Conservation (phyloP, 2,329 filamentous ascomycete genomes). For the Trichoderma gracile region DNA sequence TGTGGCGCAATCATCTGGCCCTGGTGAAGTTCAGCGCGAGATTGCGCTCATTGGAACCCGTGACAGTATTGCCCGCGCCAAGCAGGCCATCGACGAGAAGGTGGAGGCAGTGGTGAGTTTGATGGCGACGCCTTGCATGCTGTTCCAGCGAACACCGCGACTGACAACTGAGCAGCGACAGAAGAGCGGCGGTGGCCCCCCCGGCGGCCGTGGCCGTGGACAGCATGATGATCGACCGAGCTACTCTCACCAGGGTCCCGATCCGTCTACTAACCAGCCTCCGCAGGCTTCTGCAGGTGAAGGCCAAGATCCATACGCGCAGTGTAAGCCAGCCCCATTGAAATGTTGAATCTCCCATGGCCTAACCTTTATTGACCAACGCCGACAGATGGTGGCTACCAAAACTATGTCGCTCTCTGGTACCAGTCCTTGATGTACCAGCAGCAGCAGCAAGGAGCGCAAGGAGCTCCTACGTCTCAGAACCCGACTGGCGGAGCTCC, state of each 20-base stretch:
- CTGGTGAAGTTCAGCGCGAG: constrained; percentile 77
- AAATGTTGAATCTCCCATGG: neutral
- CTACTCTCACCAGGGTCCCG: constrained; percentile 52
- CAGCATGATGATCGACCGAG: constrained; percentile 48
- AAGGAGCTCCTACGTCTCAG: constrained; percentile 38
- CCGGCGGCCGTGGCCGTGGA: constrained; percentile 45
- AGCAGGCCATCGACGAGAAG: constrained; percentile 85
- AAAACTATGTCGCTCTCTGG: constrained; percentile 78
- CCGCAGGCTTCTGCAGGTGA: constrained; percentile 49
- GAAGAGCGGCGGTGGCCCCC: constrained; percentile 53
- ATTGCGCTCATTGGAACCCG: constrained; percentile 80
- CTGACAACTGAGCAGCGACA: constrained; percentile 49
- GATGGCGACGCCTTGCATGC: neutral
- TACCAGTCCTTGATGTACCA: constrained; percentile 65
- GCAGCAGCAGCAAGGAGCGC: constrained; percentile 44
- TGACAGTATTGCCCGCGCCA: constrained; percentile 77
- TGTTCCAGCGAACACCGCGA: neutral
- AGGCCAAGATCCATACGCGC: constrained; percentile 70
- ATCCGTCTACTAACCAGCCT: constrained; percentile 46
- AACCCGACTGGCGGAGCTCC: constrained; percentile 42
- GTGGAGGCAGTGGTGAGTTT: constrained; percentile 79
- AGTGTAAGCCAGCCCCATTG: constrained; percentile 55
- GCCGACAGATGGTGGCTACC: constrained; percentile 70
- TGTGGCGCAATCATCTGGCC: constrained; percentile 77
- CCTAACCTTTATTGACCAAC: neutral